Conservation (phyloP, 495 filamentous ascomycete species). For the Evernia prunastri region DNA sequence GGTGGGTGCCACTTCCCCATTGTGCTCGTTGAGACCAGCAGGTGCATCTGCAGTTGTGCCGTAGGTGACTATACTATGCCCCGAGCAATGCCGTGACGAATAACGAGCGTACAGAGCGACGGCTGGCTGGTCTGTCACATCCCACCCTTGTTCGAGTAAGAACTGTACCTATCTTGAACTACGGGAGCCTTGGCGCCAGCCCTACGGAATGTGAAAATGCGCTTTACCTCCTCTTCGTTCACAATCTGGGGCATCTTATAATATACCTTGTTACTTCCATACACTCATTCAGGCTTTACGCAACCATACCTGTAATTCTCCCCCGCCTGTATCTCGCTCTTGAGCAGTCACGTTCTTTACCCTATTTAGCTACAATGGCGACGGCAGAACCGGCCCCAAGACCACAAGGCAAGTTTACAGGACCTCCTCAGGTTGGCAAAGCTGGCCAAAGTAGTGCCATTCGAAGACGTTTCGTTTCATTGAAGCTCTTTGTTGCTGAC, state of each 20-base stretch:
- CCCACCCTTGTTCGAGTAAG: not conserved
- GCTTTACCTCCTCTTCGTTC: not conserved
- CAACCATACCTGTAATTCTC: not conserved
- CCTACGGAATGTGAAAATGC: not conserved
- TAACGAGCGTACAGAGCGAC: not conserved
- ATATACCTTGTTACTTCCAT: not conserved
- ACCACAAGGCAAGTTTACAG: constrained; percentile 53
- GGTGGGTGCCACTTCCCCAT: constrained; percentile 26
- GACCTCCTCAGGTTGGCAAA: not conserved
- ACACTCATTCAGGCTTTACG: not conserved
- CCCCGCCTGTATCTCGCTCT: not conserved
- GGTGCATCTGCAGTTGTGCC: constrained; percentile 15
- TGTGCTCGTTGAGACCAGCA: constrained; percentile 2
- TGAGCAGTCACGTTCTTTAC: not conserved
- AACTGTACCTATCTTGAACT: not conserved
- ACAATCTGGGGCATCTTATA: not conserved
- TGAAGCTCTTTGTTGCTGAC: constrained; percentile 17
- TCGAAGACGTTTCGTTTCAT: too few species aligned
- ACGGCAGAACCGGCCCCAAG: constrained; percentile 59
- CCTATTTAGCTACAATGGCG: constrained; percentile 44
- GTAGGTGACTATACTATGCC: not conserved
- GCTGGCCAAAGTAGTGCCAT: not conserved
- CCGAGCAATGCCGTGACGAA: not conserved
- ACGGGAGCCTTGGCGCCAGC: not conserved
- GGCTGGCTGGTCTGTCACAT: not conserved